Evolutionary conservation across 306 rosid species (phyloP), one percentile per base, ranked within the genome.

Genomic region (Medicago ruthenica): DNA sequence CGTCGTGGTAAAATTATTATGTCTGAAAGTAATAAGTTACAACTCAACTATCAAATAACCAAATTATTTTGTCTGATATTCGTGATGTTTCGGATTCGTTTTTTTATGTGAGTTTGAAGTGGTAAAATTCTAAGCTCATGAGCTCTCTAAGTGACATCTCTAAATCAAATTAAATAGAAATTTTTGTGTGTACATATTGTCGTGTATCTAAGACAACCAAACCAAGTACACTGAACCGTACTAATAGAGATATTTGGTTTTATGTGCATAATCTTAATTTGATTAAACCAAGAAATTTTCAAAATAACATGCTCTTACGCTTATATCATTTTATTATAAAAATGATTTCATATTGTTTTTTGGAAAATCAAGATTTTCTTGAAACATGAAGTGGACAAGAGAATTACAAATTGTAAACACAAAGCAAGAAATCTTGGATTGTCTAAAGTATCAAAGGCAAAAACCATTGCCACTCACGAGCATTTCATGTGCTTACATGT

Each of bases 191-290:
- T 75, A 50, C 80, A 57, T 27, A 31, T 17, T 76, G 75, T 67
- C 76, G 40, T 48, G 58, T 74, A 51, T 55, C 7, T 5, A 13
- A 68, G 57, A 15, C 40, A 42, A 67, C 57, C 55, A 67, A 45
- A 75, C 89, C 75, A 80, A 74, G 86, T 88, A 85, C 89, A 72
- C 3, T 79, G 89, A 79, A 88, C 89, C 87, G 82, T 83, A 77
- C 83, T 57, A 48, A 27, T 61, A 60, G 77, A 73, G 65, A 78
- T 53, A 78, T 54, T 42, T 67, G 16, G 73, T 63, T 48, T 77
- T 66, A 84, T 7, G 78, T 22, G 83, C 87, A 69, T 61, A 66
- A 87, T 88, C 85, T 79, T 3, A 27, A 27, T 3, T 84, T 79
- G 78, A 48, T 83, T 45, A 67, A 71, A 64, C 85, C 92, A 86